Evolutionary conservation across 176 grass and related monocot genomes (phyloP), one percentile per base, ranked within the genome.

Genomic region (Oryza meyeriana): DNA sequence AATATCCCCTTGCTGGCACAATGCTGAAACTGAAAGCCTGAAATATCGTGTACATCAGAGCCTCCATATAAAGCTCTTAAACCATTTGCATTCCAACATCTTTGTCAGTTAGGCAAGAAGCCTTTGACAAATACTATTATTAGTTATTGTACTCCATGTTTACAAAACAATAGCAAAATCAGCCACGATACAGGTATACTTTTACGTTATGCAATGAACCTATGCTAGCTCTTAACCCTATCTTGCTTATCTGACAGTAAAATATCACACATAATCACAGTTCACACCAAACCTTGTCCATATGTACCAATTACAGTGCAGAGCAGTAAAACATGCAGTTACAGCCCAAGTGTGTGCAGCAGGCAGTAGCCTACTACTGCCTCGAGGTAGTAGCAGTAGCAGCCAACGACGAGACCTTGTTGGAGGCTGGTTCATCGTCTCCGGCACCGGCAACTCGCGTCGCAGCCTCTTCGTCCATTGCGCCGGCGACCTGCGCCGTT

Each of bases 391-490:
- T 30, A 77, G n/a, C 58, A 22, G 78, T 30, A 77, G n/a, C 58
- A 42, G 35, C 58, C 57, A n/a, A 59, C n/a, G 73, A 71, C 0
- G 72, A 8, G 0, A 57, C 12, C 41, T 82, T 85, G 78, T 82
- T 85, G 42, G 72, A 66, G 32, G 34, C 34, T 3, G 65, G 58
- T 2, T 5, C 66, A 29, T 61, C 72, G 4, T 85, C 83, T 66
- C 41, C 58, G 2, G 14, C 58, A 35, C 22, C 16, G 0, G 83
- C 28, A 41, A 25, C 41, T 72, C 5, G 22, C 32, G 50, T 62
- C 7, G 77, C 81, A 2, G 85, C 81, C 81, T 91, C 89, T 66
- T 91, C 85, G 0, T 91, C 89, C 36, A 6, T 77, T 41, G 64
- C 14, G 12, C 61, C 81, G 5, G 77, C 62, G 36, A 87, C 72